phyloP scores from a whole-genome alignment of 352 stramenopile species.

The Lagenidium giganteum region DNA sequence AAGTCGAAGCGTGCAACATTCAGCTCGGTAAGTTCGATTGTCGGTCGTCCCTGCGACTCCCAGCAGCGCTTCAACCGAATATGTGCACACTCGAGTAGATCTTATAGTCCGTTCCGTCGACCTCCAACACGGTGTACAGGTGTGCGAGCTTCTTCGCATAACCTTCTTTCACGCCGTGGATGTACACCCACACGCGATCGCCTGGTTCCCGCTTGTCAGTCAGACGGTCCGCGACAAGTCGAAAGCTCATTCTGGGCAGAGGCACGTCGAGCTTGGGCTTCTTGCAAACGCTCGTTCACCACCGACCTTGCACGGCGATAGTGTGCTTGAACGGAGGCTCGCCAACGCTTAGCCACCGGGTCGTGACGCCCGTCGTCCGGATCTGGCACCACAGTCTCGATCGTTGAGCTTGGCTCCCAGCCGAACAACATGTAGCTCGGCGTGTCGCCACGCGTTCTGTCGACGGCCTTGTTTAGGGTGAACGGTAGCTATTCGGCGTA shows the following conservation, averaged over 20 bases:
- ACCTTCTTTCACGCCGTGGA: not conserved
- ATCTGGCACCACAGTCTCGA: constrained; percentile 6
- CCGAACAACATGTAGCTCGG: not conserved
- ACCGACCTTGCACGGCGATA: no score
- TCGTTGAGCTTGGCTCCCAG: constrained; percentile 3
- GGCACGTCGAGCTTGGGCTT: no score
- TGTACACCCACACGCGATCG: not conserved
- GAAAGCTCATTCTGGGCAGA: not conserved
- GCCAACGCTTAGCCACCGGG: no score
- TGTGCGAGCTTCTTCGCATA: not conserved
- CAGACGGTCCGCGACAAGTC: no score
- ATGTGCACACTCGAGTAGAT: not conserved
- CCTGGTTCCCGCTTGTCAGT: no score
- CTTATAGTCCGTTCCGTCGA: not conserved
- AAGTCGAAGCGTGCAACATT: no score
- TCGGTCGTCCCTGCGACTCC: not conserved
- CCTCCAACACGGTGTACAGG: not conserved
- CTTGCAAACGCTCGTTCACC: no score
- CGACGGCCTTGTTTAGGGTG: constrained; percentile 8
- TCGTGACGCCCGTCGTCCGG: no score
- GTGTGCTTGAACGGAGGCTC: no score
- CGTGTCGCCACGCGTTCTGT: no score
- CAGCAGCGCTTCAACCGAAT: not conserved
- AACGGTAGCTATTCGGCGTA: constrained; percentile 11
- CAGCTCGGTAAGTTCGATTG: no score